Base-by-base conservation (phyloP, 805 yeast genomes). In the Myxozyma melibiosi region DNA sequence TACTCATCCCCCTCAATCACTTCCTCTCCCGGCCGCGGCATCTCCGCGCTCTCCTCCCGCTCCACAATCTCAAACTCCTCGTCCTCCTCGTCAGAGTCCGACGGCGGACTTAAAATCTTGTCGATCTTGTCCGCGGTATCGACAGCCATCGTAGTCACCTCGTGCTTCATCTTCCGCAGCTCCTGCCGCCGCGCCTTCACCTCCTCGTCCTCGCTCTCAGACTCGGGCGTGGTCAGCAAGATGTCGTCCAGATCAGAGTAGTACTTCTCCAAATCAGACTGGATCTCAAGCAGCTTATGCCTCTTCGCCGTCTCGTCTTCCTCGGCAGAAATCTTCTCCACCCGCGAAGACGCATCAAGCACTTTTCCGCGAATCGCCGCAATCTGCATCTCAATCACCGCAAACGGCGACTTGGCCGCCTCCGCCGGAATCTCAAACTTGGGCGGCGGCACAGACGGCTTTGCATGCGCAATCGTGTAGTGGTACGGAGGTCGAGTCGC, bases 61-160 rank as follows among this genome's bases (percentile, higher is more conserved):
- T 55, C 55, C 13, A 53, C 34, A 20, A 58, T 20, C 25, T 53
- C 58, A 25, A 44, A 53, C 30, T 33, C 57, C 28, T 47, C 57
- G 4, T 53, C 60, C 4, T 56, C 62, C 14, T 28, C 31, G 25
- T 57, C 57, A 7, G 61, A 53, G 9, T 53, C 57, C 14, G 61
- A 49, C n/a, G 47, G 57, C 38, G 64, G 64, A 14, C 51, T 24
- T 22, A 65, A 45, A 22, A 64, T 52, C 47, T 55, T 51, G 31
- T 65, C 67, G 24, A 65, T 59, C 39, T 51, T 40, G n/a, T 65
- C 67, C 9, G 67, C 67, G 14, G 65, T 65, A 49, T 65, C 65
- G n/a, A 65, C 67, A n/a, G 67, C 67, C 40, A 54, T 35, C 7
- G 67, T 55, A 6, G 67, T 65, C n/a, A 57, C 62, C 22, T 50